Conservation (phyloP, 2,329 filamentous ascomycete genomes). For the Penicillium sp. region DNA sequence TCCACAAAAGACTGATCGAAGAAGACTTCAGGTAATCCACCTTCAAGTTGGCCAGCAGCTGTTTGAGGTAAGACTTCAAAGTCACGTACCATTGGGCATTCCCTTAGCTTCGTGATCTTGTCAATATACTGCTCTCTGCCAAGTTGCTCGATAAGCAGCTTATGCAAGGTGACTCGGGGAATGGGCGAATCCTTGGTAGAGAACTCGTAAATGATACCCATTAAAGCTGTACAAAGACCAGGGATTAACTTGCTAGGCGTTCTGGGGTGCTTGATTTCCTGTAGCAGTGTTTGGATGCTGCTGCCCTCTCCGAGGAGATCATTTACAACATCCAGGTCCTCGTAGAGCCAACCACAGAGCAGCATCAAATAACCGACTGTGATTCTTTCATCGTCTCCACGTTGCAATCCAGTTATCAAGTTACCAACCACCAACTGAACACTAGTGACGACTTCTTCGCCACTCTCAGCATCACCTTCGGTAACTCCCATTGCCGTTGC, state of each 20-base stretch:
- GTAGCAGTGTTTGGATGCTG: slow-evolving; percentile 82
- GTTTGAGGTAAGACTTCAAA: slow-evolving; percentile 83
- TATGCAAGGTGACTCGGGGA: slow-evolving; percentile 75
- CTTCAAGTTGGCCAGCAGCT: slow-evolving; percentile 52
- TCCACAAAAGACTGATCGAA: slow-evolving; percentile 87
- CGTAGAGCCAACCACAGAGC: slow-evolving; percentile 84
- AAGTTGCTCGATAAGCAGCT: slow-evolving; percentile 72
- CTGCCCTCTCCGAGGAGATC: slow-evolving; percentile 91
- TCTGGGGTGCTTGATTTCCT: slow-evolving; percentile 65
- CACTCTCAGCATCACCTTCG: slow-evolving; percentile 83
- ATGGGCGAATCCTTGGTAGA: slow-evolving; percentile 96
- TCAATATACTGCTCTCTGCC: slow-evolving; percentile 87
- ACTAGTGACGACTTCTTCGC: slow-evolving; percentile 92
- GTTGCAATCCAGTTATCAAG: slow-evolving; percentile 75
- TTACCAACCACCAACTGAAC: slow-evolving; percentile 87
- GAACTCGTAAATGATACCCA: slow-evolving; percentile 93
- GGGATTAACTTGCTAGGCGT: slow-evolving; percentile 68
- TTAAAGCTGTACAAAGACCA: slow-evolving; percentile 78
- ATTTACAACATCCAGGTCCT: slow-evolving; percentile 86
- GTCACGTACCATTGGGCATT: slow-evolving; percentile 77
- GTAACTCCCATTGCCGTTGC: slow-evolving; percentile 75
- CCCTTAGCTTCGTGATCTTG: slow-evolving; percentile 72
- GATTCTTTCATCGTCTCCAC: slow-evolving; percentile 74
- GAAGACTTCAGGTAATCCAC: slow-evolving; percentile 72
- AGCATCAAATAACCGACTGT: slow-evolving; percentile 86